A percentile compares a stretch with the other conserved stretches of the same genome.
phyloP scores from a whole-genome alignment of 768 basidiomycete genomes.

The Russula sp. region DNA sequence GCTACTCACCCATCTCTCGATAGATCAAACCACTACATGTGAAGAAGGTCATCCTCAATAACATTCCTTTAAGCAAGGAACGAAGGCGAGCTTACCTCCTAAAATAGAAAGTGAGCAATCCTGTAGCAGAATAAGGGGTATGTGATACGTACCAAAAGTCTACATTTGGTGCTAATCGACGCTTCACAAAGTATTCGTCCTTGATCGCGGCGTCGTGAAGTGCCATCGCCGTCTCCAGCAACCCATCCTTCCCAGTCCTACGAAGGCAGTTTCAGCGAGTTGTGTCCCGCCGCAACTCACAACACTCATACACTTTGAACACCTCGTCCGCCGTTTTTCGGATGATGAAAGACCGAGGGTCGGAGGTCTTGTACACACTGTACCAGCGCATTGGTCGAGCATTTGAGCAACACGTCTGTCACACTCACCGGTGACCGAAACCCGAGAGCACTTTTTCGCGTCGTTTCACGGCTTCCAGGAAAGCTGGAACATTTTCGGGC shows the following conservation, averaged over 20 bases:
- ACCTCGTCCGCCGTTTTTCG: slow-evolving; percentile 87
- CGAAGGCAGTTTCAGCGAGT: not conserved
- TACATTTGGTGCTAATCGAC: slow-evolving; percentile 83
- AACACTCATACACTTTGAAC: slow-evolving; percentile 67
- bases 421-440: slow-evolving; percentile 73
- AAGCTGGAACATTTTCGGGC: slow-evolving; percentile 79
- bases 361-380: slow-evolving; percentile 78
- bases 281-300: not conserved
- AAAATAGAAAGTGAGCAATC: slow-evolving; percentile 14
- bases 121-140: not conserved
- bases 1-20: slow-evolving; percentile 74
- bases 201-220: slow-evolving; percentile 85
- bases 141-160: slow-evolving; percentile 70
- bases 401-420: not conserved
- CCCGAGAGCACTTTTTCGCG: slow-evolving; percentile 86
- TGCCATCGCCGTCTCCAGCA: slow-evolving; percentile 85
- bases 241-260: slow-evolving; percentile 79
- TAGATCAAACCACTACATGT: slow-evolving; percentile 72
- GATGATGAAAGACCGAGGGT: slow-evolving; percentile 87
- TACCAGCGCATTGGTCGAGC: not conserved
- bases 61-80: no score
- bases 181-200: slow-evolving; percentile 82
- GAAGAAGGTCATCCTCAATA: not conserved
- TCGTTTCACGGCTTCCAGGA: slow-evolving; percentile 80
- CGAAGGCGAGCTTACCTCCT: slow-evolving; percentile 44